phyloP scores from a whole-genome alignment of 192 early-diverging fungal genomes.

The Podila clonocystis region DNA sequence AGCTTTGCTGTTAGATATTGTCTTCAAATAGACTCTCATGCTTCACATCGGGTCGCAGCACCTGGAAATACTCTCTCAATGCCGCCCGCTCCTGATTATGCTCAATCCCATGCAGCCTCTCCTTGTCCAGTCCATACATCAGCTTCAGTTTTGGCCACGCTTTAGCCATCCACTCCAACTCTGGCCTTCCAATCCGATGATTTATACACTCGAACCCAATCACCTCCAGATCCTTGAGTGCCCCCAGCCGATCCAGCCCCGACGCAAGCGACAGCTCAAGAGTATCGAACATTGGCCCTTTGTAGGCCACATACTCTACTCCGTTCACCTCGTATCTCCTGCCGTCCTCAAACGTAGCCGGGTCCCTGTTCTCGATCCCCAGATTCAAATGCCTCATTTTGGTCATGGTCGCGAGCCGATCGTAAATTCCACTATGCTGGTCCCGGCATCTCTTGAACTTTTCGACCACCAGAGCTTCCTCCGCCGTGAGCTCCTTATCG shows the following conservation, averaged over 20 bases:
- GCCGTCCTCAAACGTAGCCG: neutral
- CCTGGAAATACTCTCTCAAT: too few relatives aligned
- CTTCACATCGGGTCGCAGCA: neutral
- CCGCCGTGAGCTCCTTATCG: too few relatives aligned
- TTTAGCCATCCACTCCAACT: conserved; percentile 8
- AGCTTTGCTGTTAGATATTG: too few relatives aligned
- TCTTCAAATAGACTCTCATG: too few relatives aligned
- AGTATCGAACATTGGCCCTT: neutral
- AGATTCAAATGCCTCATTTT: neutral
- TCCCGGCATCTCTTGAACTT: too few relatives aligned
- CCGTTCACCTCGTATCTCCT: neutral
- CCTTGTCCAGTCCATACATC: conserved; percentile 6
- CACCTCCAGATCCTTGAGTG: conserved; percentile 6
- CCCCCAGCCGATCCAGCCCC: neutral
- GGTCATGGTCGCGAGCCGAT: neutral
- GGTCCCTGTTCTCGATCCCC: neutral
- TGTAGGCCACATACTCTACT: neutral
- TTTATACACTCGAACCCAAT: conserved; percentile 9
- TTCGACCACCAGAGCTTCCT: too few relatives aligned
- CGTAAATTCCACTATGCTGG: too few relatives aligned
- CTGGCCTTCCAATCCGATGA: neutral
- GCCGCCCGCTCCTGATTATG: neutral
- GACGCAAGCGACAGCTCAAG: neutral
- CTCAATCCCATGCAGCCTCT: neutral
- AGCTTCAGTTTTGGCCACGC: neutral